A percentile compares a stretch with the other conserved stretches of the same genome.
Conservation (phyloP, 225 moss, liverwort and hornwort species). For the Pleurozium schreberi region DNA sequence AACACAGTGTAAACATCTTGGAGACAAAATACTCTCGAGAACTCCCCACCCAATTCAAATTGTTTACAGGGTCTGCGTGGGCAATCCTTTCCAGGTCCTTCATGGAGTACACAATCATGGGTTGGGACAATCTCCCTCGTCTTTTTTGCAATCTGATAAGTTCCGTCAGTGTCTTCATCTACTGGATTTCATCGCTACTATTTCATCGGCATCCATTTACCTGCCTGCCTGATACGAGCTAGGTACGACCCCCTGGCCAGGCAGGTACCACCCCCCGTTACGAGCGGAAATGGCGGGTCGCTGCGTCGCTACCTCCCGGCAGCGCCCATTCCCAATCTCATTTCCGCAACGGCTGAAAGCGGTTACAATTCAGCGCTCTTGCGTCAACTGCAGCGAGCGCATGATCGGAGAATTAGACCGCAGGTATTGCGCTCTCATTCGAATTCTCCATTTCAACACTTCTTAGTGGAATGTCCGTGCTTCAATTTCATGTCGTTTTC, state of each 20-base stretch:
- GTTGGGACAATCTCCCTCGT: background rate
- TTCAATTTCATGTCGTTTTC: background rate
- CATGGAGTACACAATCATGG: background rate
- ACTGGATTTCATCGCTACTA: background rate
- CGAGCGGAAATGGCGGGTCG: background rate
- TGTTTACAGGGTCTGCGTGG: background rate
- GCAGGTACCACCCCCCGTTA: background rate
- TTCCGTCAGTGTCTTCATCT: too few species aligned
- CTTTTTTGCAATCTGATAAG: too few species aligned
- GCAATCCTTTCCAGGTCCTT: background rate
- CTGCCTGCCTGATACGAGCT: background rate
- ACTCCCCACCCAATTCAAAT: background rate
- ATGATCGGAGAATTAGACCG: background rate
- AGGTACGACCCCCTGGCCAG: background rate
- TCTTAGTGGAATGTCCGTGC: background rate
- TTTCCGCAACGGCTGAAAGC: conserved; percentile 13
- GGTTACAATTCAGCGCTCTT: conserved; percentile 13
- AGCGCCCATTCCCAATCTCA: background rate
- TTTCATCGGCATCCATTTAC: background rate
- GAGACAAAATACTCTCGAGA: background rate
- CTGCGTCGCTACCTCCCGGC: background rate
- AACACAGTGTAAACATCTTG: conserved; percentile 38
- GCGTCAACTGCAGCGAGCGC: background rate
- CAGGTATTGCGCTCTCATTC: background rate
- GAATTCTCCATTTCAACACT: background rate